These are phyloP conservation scores for Fusarium staphyleae DNA, from an alignment of 2,329 filamentous ascomycete species.

Conservation along the genomic window DNA sequence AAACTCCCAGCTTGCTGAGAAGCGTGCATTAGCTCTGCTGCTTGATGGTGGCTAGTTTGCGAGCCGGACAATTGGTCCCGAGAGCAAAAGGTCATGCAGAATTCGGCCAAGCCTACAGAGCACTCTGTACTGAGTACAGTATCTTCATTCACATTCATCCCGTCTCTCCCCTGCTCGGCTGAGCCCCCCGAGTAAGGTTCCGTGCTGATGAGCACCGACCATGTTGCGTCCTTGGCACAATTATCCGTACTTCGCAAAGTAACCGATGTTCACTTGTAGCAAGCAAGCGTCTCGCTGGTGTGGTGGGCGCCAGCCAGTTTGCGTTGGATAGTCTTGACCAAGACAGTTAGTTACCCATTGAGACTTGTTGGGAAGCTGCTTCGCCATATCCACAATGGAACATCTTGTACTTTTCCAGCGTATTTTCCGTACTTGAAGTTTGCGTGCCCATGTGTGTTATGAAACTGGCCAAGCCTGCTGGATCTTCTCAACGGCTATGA, in stretches of 20 bases:
- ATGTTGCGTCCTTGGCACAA: neutral
- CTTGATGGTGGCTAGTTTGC: conserved; percentile 14
- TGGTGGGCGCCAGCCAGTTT: conserved; percentile 16
- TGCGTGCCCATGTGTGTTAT: neutral
- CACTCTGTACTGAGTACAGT: no score
- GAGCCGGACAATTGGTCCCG: conserved; percentile 1
- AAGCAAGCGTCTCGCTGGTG: conserved; percentile 17
- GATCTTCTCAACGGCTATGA: conserved; percentile 6
- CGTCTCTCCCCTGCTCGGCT: conserved; percentile 36
- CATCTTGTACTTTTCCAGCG: conserved; percentile 17
- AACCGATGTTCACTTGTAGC: conserved; percentile 13
- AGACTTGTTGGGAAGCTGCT: conserved; percentile 6
- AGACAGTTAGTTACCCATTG: conserved; percentile 11
- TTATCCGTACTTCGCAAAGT: no score
- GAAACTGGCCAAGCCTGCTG: conserved; percentile 12
- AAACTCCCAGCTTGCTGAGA: conserved; percentile 26
- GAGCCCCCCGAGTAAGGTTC: conserved; percentile 24
- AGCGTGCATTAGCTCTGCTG: conserved; percentile 15
- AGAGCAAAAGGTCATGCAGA: neutral
- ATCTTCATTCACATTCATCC: neutral
- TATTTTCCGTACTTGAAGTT: neutral
- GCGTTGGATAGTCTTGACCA: conserved; percentile 17
- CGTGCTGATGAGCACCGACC: conserved; percentile 30
- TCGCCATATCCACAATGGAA: conserved; percentile 2
- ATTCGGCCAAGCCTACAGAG: conserved; percentile 1